Evolutionary conservation across 805 yeast genomes (phyloP), one percentile per base, ranked within the genome.

Genomic region (Kurtzmaniella cleridarum): DNA sequence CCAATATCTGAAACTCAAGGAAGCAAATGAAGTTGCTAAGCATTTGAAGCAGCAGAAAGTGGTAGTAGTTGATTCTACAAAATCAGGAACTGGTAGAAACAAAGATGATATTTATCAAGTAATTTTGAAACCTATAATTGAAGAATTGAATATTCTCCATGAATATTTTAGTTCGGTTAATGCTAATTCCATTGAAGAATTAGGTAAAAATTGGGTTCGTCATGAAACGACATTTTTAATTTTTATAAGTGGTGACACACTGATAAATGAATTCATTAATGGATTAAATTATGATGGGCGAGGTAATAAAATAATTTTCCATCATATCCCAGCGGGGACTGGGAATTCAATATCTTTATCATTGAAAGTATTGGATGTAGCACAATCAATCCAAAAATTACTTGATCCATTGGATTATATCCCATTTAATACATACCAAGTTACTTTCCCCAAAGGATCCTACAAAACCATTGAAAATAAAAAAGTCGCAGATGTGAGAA

Each of bases 201-300:
- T 67, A 44, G 77, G 79, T 0, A 26, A 40, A 9, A 3, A 41
- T 0, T 43, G 75, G 5, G 46, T 48, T 0, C 27, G 41, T 8
- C 13, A 38, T 16, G 34, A 43, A 10, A 40, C 41, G 3, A 52
- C 66, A 17, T 73, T 84, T 1, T 61, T 84, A 8, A 54, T 85
- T 2, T 62, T 89, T 27, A 58, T 90, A 7, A 83, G 95, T 29
- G 97, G 97, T 2, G 97, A 90, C 53, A 89, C 96, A 1, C 80
- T 95, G 1, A 64, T 87, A 4, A 78, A 75, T 36, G 97, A 90
- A 55, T 76, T 90, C 36, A 49, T 87, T 40, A 89, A 89, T 54
- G 65, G 58, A 14, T 54, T 73, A 20, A 52, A 45, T 10, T 32
- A 7, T 3, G 36, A 36, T 4, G 38, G 28, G 44, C 14, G 16